Evolutionary conservation across 2,329 filamentous ascomycete genomes (phyloP).

Genomic region (Lachnellula hyalina): DNA sequence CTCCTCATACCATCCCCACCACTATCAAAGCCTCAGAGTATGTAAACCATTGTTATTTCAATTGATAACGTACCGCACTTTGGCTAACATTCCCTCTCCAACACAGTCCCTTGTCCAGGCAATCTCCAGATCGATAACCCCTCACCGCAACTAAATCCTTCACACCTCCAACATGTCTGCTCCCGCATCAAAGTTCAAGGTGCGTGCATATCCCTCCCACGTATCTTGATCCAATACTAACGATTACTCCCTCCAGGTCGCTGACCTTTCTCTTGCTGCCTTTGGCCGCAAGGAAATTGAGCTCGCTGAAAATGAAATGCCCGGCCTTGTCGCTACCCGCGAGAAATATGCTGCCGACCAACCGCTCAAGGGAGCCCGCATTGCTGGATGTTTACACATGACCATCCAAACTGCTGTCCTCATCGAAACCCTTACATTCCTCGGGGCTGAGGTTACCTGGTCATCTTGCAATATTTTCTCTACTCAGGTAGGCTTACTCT

Average conservation of each 20-base stretch:
- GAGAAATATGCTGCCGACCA: conserved; percentile 87
- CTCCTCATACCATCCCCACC: background rate
- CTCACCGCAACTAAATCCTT: conserved; percentile 18
- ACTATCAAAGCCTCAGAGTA: background rate
- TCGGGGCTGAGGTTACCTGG: conserved; percentile 99
- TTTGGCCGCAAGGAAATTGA: conserved; percentile 99
- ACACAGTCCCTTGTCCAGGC: background rate
- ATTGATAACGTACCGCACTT: background rate
- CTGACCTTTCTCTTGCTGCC: conserved; percentile 94
- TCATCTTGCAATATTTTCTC: conserved; percentile 99
- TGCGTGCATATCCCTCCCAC: conserved; percentile 5
- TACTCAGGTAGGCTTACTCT: conserved; percentile 54
- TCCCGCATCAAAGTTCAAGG: conserved; percentile 32
- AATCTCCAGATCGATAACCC: conserved; percentile 10
- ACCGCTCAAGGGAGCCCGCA: conserved; percentile 89
- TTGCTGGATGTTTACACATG: conserved; percentile 75
- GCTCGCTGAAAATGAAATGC: conserved; percentile 95
- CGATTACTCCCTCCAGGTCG: conserved; percentile 59
- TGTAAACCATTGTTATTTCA: background rate
- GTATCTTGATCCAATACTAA: background rate
- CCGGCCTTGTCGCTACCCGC: conserved; percentile 93
- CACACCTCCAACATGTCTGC: conserved; percentile 26
- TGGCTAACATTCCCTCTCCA: background rate
- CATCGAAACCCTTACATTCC: conserved; percentile 91
- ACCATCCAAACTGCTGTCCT: conserved; percentile 99